phyloP scores from a whole-genome alignment of 306 rosid species.

The Rosa multiflora region DNA sequence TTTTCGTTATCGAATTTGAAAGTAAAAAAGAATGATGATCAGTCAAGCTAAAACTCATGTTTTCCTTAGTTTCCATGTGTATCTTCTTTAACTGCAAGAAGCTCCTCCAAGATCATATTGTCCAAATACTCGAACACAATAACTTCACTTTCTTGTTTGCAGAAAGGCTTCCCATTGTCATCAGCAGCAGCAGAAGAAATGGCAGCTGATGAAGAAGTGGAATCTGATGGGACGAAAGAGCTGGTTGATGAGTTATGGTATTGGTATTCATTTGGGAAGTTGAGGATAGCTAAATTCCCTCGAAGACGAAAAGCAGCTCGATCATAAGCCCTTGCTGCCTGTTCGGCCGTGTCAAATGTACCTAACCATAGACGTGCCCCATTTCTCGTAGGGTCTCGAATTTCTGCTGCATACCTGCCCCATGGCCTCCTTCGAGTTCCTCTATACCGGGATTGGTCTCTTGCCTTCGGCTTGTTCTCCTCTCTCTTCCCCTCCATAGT shows the following conservation, averaged over 20 bases:
- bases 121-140: conserved; percentile 73
- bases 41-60: neutral
- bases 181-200: conserved; percentile 7
- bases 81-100: conserved; percentile 45
- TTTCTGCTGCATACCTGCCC: conserved; percentile 94
- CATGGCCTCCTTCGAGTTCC: conserved; percentile 87
- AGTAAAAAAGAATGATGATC: neutral
- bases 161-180: neutral
- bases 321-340: conserved; percentile 92
- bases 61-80: neutral
- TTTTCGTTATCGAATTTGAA: neutral
- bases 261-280: conserved; percentile 77
- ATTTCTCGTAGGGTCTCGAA: conserved; percentile 82
- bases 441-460: conserved; percentile 47
- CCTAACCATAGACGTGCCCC: conserved; percentile 88
- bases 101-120: conserved; percentile 64
- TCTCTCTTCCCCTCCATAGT: conserved; percentile 44
- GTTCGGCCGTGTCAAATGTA: conserved; percentile 76
- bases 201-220: conserved; percentile 26
- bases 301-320: conserved; percentile 76
- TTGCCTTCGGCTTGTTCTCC: neutral
- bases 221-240: neutral
- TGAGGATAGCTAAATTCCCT: conserved; percentile 80
- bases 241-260: conserved; percentile 10
- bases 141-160: conserved; percentile 17